A percentile compares a stretch with the other conserved stretches of the same genome.
Evolutionary conservation across 2,329 filamentous ascomycete species (phyloP).

Genomic region (Sporothrix sp.): DNA sequence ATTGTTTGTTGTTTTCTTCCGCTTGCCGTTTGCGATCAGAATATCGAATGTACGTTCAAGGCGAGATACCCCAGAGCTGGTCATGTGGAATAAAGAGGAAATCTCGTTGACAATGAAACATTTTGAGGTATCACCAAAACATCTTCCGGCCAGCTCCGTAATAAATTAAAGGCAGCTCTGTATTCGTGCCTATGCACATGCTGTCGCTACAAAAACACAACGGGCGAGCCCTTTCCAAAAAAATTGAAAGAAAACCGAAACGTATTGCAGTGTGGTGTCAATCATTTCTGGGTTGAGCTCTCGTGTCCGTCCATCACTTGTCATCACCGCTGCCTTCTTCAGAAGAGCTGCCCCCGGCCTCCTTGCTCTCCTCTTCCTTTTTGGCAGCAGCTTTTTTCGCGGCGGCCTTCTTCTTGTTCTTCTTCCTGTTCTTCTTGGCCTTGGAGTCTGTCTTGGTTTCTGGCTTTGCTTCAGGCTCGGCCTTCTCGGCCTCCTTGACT

Average conservation of each 20-base stretch:
- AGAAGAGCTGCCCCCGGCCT: background rate
- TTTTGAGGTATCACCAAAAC: no score
- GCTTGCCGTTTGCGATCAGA: no score
- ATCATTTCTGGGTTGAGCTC: no score
- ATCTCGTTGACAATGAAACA: no score
- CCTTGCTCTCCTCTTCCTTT: background rate
- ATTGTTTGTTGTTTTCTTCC: no score
- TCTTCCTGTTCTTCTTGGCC: slow-evolving; percentile 9
- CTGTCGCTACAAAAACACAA: background rate
- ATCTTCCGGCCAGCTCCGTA: no score
- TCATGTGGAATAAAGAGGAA: no score
- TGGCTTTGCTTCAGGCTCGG: background rate
- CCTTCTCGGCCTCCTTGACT: no score
- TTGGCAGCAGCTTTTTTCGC: background rate
- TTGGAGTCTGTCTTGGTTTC: background rate
- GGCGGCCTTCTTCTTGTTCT: slow-evolving; percentile 9
- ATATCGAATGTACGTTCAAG: no score
- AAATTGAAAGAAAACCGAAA: background rate
- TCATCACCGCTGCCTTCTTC: background rate
- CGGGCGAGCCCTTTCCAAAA: background rate
- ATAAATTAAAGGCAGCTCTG: background rate
- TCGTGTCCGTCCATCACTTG: background rate
- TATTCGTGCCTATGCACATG: background rate
- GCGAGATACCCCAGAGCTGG: no score
- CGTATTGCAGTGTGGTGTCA: no score